Base-by-base conservation (phyloP, 2,329 filamentous ascomycete genomes). In the Escovopsis sp. region DNA sequence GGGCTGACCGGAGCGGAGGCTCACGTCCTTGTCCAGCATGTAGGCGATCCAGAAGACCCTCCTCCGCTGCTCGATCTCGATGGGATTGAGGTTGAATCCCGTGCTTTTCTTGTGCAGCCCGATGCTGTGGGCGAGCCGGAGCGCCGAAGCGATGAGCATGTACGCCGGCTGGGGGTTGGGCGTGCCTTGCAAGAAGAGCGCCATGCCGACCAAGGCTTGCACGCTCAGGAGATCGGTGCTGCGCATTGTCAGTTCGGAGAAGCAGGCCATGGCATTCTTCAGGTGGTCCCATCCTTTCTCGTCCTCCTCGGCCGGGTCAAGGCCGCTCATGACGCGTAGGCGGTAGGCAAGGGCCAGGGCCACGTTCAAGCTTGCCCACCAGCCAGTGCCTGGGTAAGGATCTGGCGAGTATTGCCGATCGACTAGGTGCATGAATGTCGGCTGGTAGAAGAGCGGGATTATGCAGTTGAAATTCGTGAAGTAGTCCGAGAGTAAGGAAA, bases 401-500 rank as follows among this genome's bases (percentile, higher is more conserved):
- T 96, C 85, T 40, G 79, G 69, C 1, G 87, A 93, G 61, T 96
- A 98, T 58, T 96, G 89, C 51, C 83, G 79, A 56, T 96, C 87
- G 30, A 95, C 87, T 5, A 96, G 70, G 57, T 95, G 88, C 86
- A 96, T 96, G 57, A 98, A 98, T 0, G 91, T 96, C 1, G 89
- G 88, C 59, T 95, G 88, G 60, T 98, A 91, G 56, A 94, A 98
- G 4, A 98, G 70, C 6, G 91, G 91, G 57, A 96, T 94, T 75
- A 96, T 89, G 75, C 86, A 91, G 67, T 98, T 98, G 72, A 98
- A 96, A 63, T 95, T 95, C 55, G 94, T 85, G 51, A 98, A 98
- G 56, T 82, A 98, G 60, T 98, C 91, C 60, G 83, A 86, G 47
- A 95, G 75, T 33, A 96, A 67, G 1, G 86, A 93, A 47, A 93